These are phyloP conservation scores for Aspergillus campestris DNA, from an alignment of 495 filamentous ascomycete species.

Conservation along the genomic window DNA sequence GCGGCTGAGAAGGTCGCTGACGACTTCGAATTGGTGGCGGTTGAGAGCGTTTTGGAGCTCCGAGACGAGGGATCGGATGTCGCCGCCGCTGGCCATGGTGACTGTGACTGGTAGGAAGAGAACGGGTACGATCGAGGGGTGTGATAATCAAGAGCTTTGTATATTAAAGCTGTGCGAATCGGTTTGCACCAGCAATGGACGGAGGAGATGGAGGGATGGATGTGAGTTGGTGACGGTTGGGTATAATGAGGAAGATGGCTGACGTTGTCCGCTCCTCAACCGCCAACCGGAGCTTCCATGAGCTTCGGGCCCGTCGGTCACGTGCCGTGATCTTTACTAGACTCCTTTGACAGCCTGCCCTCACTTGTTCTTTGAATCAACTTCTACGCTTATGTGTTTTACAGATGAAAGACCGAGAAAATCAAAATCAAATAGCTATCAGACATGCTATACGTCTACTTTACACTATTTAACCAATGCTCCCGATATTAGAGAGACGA, in stretches of 20 bases:
- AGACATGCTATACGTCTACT: too few relatives aligned
- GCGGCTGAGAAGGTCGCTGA: conserved; percentile 60
- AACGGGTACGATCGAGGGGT: not conserved
- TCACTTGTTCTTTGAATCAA: too few relatives aligned
- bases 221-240: not conserved
- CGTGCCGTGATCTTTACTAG: conserved; percentile 1
- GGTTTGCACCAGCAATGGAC: not conserved
- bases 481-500: too few relatives aligned
- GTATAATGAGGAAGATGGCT: not conserved
- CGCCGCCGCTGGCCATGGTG: conserved; percentile 23
- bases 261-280: conserved; percentile 1
- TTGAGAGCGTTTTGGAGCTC: conserved; percentile 38
- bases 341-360: too few relatives aligned
- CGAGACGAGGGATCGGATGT: conserved; percentile 33
- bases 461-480: too few relatives aligned
- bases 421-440: too few relatives aligned
- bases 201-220: not conserved
- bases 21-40: conserved; percentile 32
- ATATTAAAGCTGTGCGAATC: not conserved
- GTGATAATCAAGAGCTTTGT: not conserved
- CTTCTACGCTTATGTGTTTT: too few relatives aligned
- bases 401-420: too few relatives aligned
- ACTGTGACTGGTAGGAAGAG: not conserved
- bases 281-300: conserved; percentile 9
- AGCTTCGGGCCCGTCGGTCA: conserved; percentile 8